Base-by-base conservation (phyloP, 306 rosid species). In the Rosa persica region DNA sequence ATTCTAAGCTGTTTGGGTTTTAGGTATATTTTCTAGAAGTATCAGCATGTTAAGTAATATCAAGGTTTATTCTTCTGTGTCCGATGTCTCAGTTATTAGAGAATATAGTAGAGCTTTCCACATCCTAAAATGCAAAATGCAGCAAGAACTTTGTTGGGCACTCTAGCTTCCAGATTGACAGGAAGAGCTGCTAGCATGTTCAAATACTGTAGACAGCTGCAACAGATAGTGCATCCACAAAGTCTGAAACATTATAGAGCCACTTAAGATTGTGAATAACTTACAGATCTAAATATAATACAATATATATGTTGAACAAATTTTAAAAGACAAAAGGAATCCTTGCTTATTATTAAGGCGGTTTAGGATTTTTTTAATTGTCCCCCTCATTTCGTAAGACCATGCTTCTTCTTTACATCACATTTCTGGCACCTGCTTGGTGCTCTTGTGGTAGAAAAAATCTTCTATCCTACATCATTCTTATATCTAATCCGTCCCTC, bases 161-260 rank as follows among this genome's bases (percentile, higher is more conserved):
- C 40, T 52, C 57, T 51, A 51, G 57, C 57, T 51, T 51, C 70
- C 5, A 20, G 74, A 82, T 30, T 52, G 61, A 88, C 85, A 5
- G 74, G 82, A 87, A 92, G 43, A 71, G 95, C 92, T 77, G 89
- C 89, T 1, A 90, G 80, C 34, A 54, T 15, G 95, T 92, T 11
- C 88, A 43, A 78, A 89, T 78, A 67, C 93, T 74, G 47, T 90
- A 94, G 40, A 90, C 27, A 30, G 36, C 36, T 30, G 36, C 36
- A 47, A 92, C 88, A 3, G 89, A 87, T 49, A 89, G 80, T 36
- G 98, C 97, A 25, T 68, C 91, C 80, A 93, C 87, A 76, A 90
- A 91, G 81, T 81, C 96, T 93, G 91, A 84, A 76, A n/a, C 52
- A 48, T 68, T 55, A 81, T 52, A 52, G 9, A 19, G 23, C 23